Conservation (phyloP, 1,284 basidiomycete species). For the Rhodotorula sp. region DNA sequence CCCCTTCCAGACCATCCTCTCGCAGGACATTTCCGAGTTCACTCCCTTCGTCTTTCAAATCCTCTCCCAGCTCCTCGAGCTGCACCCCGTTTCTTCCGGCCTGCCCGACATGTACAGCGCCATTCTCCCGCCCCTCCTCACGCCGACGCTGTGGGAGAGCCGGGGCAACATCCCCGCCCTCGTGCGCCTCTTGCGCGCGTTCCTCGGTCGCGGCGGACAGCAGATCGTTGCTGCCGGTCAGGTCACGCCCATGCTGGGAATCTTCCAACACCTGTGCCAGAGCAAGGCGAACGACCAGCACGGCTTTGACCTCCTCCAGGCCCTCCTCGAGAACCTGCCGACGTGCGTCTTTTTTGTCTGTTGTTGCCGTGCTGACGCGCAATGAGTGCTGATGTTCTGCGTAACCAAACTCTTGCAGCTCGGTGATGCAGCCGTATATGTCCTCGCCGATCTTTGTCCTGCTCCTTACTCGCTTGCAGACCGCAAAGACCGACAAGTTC, state of each 20-base stretch:
- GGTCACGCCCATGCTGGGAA: conserved; percentile 75
- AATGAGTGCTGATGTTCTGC: too few relatives aligned
- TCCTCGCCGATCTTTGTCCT: conserved; percentile 70
- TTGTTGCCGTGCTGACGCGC: neutral
- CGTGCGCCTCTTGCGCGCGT: conserved; percentile 82
- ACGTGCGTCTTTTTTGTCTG: conserved; percentile 58
- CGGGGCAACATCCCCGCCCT: conserved; percentile 95
- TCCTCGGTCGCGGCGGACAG: conserved; percentile 67
- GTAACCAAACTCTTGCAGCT: conserved; percentile 52
- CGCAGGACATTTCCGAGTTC: conserved; percentile 93
- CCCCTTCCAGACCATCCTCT: conserved; percentile 82
- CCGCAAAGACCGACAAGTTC: conserved; percentile 85
- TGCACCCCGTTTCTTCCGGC: conserved; percentile 58
- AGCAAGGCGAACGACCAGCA: conserved; percentile 84
- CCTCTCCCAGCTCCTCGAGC: conserved; percentile 89
- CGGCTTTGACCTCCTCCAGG: conserved; percentile 85
- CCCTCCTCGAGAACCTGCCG: conserved; percentile 69
- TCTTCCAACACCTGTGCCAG: conserved; percentile 82
- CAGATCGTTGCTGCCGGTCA: conserved; percentile 73
- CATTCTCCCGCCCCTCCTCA: conserved; percentile 79
- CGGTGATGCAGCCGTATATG: conserved; percentile 68
- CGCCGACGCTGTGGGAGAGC: conserved; percentile 85
- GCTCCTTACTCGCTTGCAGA: conserved; percentile 79
- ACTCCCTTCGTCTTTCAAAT: conserved; percentile 97
- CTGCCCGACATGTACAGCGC: conserved; percentile 75